phyloP scores from a whole-genome alignment of 768 basidiomycete species.

The Gymnopilus junonius region DNA sequence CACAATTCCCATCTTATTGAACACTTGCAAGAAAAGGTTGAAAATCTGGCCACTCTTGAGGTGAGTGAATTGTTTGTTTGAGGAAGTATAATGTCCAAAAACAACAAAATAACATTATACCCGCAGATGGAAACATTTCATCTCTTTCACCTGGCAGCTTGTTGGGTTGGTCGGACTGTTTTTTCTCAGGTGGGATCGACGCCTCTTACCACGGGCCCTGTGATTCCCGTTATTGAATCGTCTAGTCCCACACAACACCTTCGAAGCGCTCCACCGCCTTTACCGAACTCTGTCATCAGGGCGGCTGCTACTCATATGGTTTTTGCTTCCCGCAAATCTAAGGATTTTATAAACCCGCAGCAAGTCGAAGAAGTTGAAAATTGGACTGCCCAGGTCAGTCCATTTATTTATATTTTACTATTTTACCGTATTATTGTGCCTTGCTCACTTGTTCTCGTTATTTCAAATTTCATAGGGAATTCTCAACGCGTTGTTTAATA shows the following conservation, averaged over 20 bases:
- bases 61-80: conserved; percentile 37
- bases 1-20: conserved; percentile 68
- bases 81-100: background rate
- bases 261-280: conserved; percentile 19
- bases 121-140: conserved; percentile 86
- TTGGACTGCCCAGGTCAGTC: conserved; percentile 57
- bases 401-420: background rate
- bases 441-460: conserved; percentile 8
- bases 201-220: conserved; percentile 51
- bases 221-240: conserved; percentile 39
- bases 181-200: conserved; percentile 31
- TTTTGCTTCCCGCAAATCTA: conserved; percentile 75
- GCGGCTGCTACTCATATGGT: conserved; percentile 86
- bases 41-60: conserved; percentile 70
- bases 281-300: conserved; percentile 48
- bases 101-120: background rate
- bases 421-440: background rate
- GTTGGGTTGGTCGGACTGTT: conserved; percentile 53
- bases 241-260: conserved; percentile 24
- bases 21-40: conserved; percentile 50
- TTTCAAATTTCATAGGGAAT: conserved; percentile 43
- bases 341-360: conserved; percentile 76
- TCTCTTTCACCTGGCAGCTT: conserved; percentile 76
- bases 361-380: conserved; percentile 61
- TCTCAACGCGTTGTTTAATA: conserved; percentile 56